Evolutionary conservation across 768 basidiomycete species (phyloP).

Genomic region (Russula sp.): DNA sequence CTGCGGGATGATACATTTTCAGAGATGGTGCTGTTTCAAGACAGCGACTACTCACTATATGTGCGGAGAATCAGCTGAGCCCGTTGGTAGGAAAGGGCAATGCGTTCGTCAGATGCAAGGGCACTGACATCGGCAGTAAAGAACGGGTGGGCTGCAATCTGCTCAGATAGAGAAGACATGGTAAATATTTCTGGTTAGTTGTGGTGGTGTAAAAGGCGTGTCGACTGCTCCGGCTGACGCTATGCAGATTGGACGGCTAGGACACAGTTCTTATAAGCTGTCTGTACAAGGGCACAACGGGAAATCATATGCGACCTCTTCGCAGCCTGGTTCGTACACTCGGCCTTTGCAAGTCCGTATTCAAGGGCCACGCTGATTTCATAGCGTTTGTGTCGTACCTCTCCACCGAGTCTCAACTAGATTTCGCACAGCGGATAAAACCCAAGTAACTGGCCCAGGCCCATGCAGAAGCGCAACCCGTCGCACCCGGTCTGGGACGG

Average conservation of each 20-base stretch:
- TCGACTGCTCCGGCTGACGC: neutral
- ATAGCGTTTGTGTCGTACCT: neutral
- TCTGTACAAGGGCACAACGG: neutral
- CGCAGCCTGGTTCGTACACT: neutral
- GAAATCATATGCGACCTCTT: neutral
- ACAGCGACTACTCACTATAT: conserved; percentile 2
- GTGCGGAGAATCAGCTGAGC: conserved; percentile 4
- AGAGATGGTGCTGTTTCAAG: neutral
- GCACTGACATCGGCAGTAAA: conserved; percentile 1
- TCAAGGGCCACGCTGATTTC: neutral
- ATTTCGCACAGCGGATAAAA: neutral
- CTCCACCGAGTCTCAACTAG: neutral
- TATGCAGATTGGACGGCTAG: neutral
- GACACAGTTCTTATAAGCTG: neutral
- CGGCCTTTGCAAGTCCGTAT: conserved; percentile 4
- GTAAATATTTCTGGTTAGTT: neutral
- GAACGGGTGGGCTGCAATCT: conserved; percentile 7
- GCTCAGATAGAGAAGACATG: conserved; percentile 4
- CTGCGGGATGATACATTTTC: conserved; percentile 24
- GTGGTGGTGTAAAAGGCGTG: neutral
- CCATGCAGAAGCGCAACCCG: neutral
- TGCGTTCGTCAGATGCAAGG: conserved; percentile 4
- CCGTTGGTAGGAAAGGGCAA: conserved; percentile 4
- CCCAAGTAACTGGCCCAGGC: neutral
- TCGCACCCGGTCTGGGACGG: neutral